Evolutionary conservation across 192 early-diverging fungal species (phyloP), one percentile per base, ranked within the genome.

Genomic region (Helicostylum pulchrum): DNA sequence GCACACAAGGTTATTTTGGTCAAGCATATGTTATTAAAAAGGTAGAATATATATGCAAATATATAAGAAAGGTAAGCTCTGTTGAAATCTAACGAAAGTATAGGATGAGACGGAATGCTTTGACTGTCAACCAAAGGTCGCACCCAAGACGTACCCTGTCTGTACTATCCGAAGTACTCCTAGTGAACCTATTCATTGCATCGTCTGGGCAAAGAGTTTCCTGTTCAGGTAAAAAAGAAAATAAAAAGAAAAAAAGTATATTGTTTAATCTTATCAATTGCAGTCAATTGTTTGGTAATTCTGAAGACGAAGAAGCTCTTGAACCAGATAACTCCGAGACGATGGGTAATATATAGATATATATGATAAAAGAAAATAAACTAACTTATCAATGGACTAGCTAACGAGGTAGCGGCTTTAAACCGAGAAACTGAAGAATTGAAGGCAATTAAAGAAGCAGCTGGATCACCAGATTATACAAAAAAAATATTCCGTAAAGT

Each of bases 131-230:
- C 91, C 92, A 10, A 93, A 95, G 63, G 83, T 89, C 1, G 88
- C 82, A 2, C 87, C 88, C 53, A 95, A 86, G 61, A 94, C 96
- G 0, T 97, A 90, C 60, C 91, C 97, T 15, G 91, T 98, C 6
- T 99, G 97, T 72, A 99, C 97, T 6, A 98, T 99, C 67, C 85
- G 97, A 42, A 92, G 90, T 32, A 99, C 97, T 5, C 97, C 97
- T 0, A 90, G 83, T 47, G 85, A 87, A 26, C 92, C 97, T 14
- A 94, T 99, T 48, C 97, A 99, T 70, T 98, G 96, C 65, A 94
- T 99, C 65, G 96, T 98, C 26, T 99, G 97, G 97, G 92, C 96
- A 65, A 99, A 99, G 74, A 91, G 86, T 65, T 99, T 94, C 75
- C 79, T 98, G 34, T 98, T 98, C 73, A 86, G 78, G 66, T 88